These are phyloP conservation scores for Adansonia gregorii DNA, from an alignment of 441 rosid species.

Conservation along the genomic window DNA sequence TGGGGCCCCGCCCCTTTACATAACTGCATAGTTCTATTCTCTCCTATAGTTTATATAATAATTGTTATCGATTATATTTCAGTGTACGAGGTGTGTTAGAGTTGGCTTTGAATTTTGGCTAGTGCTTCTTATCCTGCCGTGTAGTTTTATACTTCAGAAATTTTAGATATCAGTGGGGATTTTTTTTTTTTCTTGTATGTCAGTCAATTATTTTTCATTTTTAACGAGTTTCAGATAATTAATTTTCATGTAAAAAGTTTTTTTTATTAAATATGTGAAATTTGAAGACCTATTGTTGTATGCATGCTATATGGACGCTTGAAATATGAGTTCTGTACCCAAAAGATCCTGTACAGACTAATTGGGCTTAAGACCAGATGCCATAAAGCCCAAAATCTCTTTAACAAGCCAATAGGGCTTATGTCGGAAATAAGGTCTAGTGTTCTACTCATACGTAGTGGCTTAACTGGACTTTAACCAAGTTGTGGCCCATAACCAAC, in stretches of 20 bases:
- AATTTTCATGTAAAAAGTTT: conserved; percentile 12
- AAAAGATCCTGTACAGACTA: not conserved
- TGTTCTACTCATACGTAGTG: not conserved
- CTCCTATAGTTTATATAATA: conserved; percentile 9
- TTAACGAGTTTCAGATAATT: conserved; percentile 22
- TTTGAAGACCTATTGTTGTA: too few relatives aligned
- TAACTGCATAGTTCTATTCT: conserved; percentile 11
- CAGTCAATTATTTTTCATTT: not conserved
- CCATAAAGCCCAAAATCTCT: not conserved
- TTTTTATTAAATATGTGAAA: conserved; percentile 1
- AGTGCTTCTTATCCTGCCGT: conserved; percentile 32
- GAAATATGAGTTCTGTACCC: too few relatives aligned
- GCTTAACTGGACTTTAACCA: not conserved
- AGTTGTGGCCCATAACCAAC: not conserved
- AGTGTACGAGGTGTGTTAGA: conserved; percentile 46
- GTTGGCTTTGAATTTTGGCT: conserved; percentile 35
- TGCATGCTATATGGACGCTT: too few relatives aligned
- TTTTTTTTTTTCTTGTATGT: conserved; percentile 16
- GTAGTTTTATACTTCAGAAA: conserved; percentile 30
- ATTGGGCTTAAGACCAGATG: not conserved
- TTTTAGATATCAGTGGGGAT: conserved; percentile 29
- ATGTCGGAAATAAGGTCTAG: not conserved
- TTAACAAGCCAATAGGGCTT: not conserved
- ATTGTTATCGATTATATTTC: conserved; percentile 30
- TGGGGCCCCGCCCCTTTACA: not conserved